Base-by-base conservation (phyloP, 2,329 filamentous ascomycete genomes). In the Pseudogymnoascus sp. region DNA sequence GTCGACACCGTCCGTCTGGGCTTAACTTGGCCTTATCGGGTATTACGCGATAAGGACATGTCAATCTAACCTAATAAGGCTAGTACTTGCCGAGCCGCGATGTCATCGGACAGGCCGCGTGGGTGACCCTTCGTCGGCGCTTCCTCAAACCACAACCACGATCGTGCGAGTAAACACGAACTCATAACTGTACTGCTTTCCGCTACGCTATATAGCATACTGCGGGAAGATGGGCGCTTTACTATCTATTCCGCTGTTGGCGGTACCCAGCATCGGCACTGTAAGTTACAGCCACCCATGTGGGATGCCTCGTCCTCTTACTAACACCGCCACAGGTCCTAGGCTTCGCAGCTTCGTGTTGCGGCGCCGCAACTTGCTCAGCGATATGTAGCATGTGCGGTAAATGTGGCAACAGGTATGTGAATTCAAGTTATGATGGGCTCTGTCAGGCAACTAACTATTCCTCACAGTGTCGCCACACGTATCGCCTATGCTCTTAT, bases 401-500 rank as follows among this genome's bases (percentile, higher is more conserved):
- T 61, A 97, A 97, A 76, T 97, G 93, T 77, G 91, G 93, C 70
- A 97, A 96, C 81, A 96, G 91, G 90, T 92, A 77, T 33, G 19
- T 60, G 59, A 38, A 46, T 21, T 13, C 62, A 26, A 62, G n/a
- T 21, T 33, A 35, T 21, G 44, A 59, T 38, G 60, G 46, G 4
- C 21, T 38, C 65, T 38, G 65, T 62, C 40, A 42, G 50, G 17
- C 46, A 50, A 64, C 65, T 72, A 50, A 70, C 68, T 42, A 17
- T 35, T 46, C 23, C 13, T 31, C 9, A 35, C 69, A 96, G 92
- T 78, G 93, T 97, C 78, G 93, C 93, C 63, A 99, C 95, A 69
- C 91, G 95, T 80, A 96, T 97, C 78, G 93, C 90, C 72, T 97
- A 96, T 75, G 93, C 95, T 67, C 85, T 97, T 72, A 88, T 99